Evolutionary conservation across 2,329 filamentous ascomycete species (phyloP), one percentile per base, ranked within the genome.

Genomic region (Fusarium chuoi): DNA sequence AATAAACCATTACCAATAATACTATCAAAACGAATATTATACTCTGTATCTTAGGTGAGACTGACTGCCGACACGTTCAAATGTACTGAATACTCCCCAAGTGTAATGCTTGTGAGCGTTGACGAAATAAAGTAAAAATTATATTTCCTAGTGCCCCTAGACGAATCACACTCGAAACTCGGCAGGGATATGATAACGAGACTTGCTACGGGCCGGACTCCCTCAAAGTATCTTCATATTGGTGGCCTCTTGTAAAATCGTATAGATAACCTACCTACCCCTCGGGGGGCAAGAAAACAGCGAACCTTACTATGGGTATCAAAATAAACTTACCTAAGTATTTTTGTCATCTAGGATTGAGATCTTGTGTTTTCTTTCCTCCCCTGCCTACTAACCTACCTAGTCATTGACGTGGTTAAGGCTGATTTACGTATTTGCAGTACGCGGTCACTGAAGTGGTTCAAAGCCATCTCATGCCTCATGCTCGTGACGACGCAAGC

Each of bases 401-500:
- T 26, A n/a, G 54, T 49, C 22, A 54, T 62, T 45, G 42, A 70
- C 61, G 58, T 65, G 49, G 54, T 55, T n/a, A n/a, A 41, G 35
- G 42, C 45, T 22, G 30, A 71, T 64, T 45, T 63, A 75, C 72
- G 72, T 73, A 63, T 73, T 55, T n/a, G 30, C 41, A 36, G 51
- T 66, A 65, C 69, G 68, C 54, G 58, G 58, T 75, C 68, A 42
- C 54, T 60, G 62, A 70, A 70, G 51, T 41, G 18, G 57, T 66
- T 64, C 46, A 45, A 56, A 28, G 30, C 33, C 26, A 56, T 44
- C 33, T 22, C 41, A 55, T 58, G 55, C 42, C 30, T 46, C 58
- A 62, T 33, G 22, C 65, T 39, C 44, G 69, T 73, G 73, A 75
- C 72, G 72, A 75, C 73, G 65, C 69, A 49, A 63, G 44, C 44